Evolutionary conservation across 1,284 basidiomycete genomes (phyloP).

Genomic region (Boletellus dicymbophilus): DNA sequence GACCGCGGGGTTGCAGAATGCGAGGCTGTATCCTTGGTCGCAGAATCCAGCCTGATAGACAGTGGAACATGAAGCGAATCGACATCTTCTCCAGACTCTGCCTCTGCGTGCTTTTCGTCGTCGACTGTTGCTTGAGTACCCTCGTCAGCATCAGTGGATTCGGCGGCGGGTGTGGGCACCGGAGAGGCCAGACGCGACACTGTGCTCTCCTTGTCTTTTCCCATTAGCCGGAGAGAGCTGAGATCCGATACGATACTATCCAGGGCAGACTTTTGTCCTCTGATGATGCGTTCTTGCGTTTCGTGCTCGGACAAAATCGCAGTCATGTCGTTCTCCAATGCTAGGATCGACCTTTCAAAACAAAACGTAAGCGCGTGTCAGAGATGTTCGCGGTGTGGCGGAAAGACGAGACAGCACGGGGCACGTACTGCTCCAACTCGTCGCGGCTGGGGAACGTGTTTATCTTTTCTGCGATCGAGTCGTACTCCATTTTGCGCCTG

Average conservation of each 20-base stretch:
- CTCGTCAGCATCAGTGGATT: slow-evolving; percentile 33
- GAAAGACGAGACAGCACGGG: neutral
- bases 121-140: slow-evolving; percentile 29
- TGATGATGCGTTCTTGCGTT: slow-evolving; percentile 63
- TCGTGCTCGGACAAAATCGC: slow-evolving; percentile 75
- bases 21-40: slow-evolving; percentile 38
- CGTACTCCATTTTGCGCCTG: slow-evolving; percentile 80
- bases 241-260: slow-evolving; percentile 66
- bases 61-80: slow-evolving; percentile 37
- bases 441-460: slow-evolving; percentile 74
- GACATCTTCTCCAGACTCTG: slow-evolving; percentile 37
- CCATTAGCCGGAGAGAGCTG: slow-evolving; percentile 58
- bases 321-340: slow-evolving; percentile 74
- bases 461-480: slow-evolving; percentile 77
- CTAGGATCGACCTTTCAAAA: slow-evolving; percentile 64
- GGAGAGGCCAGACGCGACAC: slow-evolving; percentile 43
- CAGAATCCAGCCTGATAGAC: slow-evolving; percentile 36
- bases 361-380: neutral
- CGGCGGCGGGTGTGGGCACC: slow-evolving; percentile 50
- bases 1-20: slow-evolving; percentile 32
- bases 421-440: slow-evolving; percentile 68
- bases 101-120: slow-evolving; percentile 44
- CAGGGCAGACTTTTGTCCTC: slow-evolving; percentile 65
- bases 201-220: slow-evolving; percentile 57
- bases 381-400: neutral